phyloP scores from a whole-genome alignment of 495 filamentous ascomycete species.

The Neurospora intermedia region DNA sequence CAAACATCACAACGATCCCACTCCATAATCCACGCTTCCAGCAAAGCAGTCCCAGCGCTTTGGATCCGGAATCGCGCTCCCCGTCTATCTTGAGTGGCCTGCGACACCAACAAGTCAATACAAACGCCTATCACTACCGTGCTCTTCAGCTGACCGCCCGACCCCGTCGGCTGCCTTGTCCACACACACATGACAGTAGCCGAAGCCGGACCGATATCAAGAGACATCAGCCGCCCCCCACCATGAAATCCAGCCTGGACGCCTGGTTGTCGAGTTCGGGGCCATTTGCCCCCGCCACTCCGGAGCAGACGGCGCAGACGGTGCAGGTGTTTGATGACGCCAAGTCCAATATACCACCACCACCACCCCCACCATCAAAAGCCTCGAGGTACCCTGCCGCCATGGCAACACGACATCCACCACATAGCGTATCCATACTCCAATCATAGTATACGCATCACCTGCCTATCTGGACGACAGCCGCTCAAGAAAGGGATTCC shows the following conservation, averaged over 20 bases:
- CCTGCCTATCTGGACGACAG: constrained; percentile 1
- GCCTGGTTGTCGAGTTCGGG: background rate
- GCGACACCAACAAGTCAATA: background rate
- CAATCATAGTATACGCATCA: background rate
- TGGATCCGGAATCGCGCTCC: background rate
- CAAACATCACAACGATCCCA: background rate
- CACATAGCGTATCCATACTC: background rate
- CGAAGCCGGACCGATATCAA: background rate
- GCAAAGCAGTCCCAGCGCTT: background rate
- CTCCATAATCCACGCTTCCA: background rate
- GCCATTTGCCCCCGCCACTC: background rate
- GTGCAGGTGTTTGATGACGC: background rate
- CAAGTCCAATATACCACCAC: background rate
- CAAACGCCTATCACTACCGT: background rate
- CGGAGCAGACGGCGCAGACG: background rate
- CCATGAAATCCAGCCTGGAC: background rate
- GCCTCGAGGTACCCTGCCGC: background rate
- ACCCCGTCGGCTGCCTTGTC: background rate
- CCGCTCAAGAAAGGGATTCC: background rate
- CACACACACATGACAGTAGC: background rate
- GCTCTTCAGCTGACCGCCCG: background rate
- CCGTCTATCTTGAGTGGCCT: background rate
- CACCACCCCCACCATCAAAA: background rate
- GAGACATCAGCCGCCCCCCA: background rate
- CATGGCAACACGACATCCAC: constrained; percentile 5